A percentile compares a stretch with the other conserved stretches of the same genome.
phyloP scores from a whole-genome alignment of 257 asterid species.

The Ilex aquifolium region DNA sequence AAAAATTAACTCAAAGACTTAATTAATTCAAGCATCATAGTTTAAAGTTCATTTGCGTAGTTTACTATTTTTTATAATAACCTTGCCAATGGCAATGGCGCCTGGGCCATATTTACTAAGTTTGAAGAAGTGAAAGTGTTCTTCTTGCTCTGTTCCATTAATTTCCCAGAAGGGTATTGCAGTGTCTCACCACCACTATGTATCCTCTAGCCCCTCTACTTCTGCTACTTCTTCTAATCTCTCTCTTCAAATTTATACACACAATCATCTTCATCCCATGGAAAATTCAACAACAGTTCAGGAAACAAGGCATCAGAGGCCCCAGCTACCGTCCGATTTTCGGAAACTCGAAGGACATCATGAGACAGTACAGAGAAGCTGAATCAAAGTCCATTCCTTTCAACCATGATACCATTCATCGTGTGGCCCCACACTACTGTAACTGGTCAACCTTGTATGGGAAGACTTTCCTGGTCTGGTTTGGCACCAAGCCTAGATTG shows the following conservation, averaged over 20 bases:
- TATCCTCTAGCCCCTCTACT: neutral
- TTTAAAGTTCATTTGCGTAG: too few relatives aligned
- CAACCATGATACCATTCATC: constrained; percentile 25
- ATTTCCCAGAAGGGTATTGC: too few relatives aligned
- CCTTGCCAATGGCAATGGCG: neutral
- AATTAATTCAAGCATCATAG: too few relatives aligned
- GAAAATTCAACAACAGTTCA: constrained; percentile 26
- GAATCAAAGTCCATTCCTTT: constrained; percentile 24
- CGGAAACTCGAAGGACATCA: constrained; percentile 30
- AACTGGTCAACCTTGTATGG: constrained; percentile 42
- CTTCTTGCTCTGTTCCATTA: neutral
- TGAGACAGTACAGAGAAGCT: constrained; percentile 26
- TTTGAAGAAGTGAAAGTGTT: neutral
- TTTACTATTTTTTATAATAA: too few relatives aligned
- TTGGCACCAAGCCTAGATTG: constrained; percentile 40
- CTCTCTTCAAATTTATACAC: constrained; percentile 14
- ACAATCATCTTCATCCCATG: constrained; percentile 24
- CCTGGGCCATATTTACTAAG: too few relatives aligned
- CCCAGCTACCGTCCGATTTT: constrained; percentile 32
- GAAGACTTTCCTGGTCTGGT: constrained; percentile 40
- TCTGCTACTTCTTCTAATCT: constrained; percentile 6
- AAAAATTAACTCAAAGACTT: too few relatives aligned
- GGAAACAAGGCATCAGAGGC: constrained; percentile 35
- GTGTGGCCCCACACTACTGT: constrained; percentile 37
- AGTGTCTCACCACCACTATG: neutral